phyloP scores from a whole-genome alignment of 2,329 filamentous ascomycete genomes.

The Gaeumannomyces sp. region DNA sequence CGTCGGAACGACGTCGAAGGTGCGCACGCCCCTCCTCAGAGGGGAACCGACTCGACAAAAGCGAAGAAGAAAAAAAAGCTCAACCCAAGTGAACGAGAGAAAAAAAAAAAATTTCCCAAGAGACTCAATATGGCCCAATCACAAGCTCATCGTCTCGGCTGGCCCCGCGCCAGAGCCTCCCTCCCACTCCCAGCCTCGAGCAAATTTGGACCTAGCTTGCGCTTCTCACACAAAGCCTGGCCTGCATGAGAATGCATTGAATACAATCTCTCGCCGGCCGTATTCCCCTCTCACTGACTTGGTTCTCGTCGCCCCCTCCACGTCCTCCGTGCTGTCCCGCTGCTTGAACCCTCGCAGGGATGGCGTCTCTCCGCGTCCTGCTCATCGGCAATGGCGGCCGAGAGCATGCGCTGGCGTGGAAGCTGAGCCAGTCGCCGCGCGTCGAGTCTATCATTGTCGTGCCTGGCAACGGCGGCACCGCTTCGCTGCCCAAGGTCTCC shows the following conservation, averaged over 20 bases:
- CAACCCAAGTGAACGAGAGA: background rate
- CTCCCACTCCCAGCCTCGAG: background rate
- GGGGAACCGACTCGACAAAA: background rate
- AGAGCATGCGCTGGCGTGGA: constrained; percentile 94
- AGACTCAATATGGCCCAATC: background rate
- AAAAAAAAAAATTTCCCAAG: constrained; percentile 1
- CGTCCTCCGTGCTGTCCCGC: background rate
- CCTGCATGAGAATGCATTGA: background rate
- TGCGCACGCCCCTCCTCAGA: background rate
- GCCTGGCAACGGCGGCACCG: constrained; percentile 84
- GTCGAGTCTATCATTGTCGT: constrained; percentile 69
- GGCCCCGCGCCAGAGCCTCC: background rate
- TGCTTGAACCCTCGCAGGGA: background rate
- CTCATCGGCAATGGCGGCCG: constrained; percentile 90
- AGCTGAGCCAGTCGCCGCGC: constrained; percentile 72
- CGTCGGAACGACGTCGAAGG: background rate
- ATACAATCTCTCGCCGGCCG: background rate
- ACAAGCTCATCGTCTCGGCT: background rate
- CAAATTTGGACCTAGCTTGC: background rate
- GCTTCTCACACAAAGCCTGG: background rate
- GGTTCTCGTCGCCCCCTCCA: background rate
- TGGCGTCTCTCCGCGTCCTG: constrained; percentile 43
- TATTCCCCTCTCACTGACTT: background rate
- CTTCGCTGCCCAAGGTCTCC: constrained; percentile 59
- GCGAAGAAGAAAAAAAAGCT: background rate